Conservation (phyloP, 805 yeast genomes). For the Schizosaccharomyces cryophilus region DNA sequence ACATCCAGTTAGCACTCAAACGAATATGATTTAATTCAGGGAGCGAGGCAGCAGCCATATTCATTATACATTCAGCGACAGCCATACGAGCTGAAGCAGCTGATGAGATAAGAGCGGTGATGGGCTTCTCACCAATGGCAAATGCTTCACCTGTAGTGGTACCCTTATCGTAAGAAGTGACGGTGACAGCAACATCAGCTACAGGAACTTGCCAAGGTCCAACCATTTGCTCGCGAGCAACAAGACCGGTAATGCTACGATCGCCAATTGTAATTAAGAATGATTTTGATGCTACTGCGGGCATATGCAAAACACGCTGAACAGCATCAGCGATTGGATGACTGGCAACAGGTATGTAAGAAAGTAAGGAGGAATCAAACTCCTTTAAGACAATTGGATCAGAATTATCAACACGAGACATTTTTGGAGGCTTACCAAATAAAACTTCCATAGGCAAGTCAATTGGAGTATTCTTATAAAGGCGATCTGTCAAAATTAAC, state of each 20-base stretch:
- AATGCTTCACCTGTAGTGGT: constrained; percentile 85
- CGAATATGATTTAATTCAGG: constrained; percentile 49
- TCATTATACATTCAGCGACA: constrained; percentile 81
- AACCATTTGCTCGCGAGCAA: constrained; percentile 94
- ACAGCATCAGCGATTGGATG: constrained; percentile 35
- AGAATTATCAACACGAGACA: constrained; percentile 53
- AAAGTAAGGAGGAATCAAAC: constrained; percentile 13
- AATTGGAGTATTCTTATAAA: constrained; percentile 64
- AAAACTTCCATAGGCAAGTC: constrained; percentile 85
- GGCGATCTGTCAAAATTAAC: constrained; percentile 53
- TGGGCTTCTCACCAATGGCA: constrained; percentile 93
- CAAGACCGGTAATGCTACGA: constrained; percentile 86
- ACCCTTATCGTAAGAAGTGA: constrained; percentile 60
- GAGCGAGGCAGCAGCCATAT: constrained; percentile 73
- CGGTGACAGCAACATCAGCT: constrained; percentile 92
- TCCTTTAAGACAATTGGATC: constrained; percentile 25
- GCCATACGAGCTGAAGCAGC: constrained; percentile 83
- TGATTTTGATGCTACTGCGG: constrained; percentile 83
- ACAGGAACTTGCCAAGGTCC: constrained; percentile 99
- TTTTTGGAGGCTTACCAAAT: constrained; percentile 92
- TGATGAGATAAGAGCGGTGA: constrained; percentile 65
- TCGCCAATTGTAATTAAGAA: constrained; percentile 96
- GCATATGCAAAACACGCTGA: constrained; percentile 61
- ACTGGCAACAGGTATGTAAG: constrained; percentile 6
- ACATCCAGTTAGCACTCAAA: constrained; percentile 97